A percentile compares a stretch with the other conserved stretches of the same genome.
phyloP scores from a whole-genome alignment of 2,329 filamentous ascomycete genomes.

The Pseudogymnoascus sp. region DNA sequence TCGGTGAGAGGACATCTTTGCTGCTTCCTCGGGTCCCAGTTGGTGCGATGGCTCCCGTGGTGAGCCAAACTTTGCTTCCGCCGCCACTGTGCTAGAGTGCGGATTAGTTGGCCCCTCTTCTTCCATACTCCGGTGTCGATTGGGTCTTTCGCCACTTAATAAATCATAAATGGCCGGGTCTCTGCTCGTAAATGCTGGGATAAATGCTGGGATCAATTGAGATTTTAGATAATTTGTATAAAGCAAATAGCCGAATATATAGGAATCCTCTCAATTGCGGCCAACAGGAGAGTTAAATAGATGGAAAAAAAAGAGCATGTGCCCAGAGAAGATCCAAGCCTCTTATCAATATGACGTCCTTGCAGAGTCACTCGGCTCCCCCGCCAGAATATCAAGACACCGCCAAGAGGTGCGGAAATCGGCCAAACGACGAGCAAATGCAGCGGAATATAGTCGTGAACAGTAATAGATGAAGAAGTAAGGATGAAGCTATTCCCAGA shows the following conservation, averaged over 20 bases:
- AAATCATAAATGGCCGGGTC: not conserved
- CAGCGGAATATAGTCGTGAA: not conserved
- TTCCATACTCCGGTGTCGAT: not conserved
- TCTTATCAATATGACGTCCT: slow-evolving; percentile 7
- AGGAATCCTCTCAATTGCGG: not conserved
- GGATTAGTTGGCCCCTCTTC: slow-evolving; percentile 5
- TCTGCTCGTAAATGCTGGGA: not conserved
- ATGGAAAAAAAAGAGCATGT: not conserved
- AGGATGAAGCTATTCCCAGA: not conserved
- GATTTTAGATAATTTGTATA: not conserved
- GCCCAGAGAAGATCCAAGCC: not conserved
- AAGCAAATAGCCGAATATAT: not conserved
- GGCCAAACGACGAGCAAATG: not conserved
- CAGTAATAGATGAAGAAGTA: not conserved
- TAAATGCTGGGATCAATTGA: slow-evolving; percentile 1
- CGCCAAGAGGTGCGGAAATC: not conserved
- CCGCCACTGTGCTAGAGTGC: not conserved
- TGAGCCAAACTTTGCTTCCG: slow-evolving; percentile 6
- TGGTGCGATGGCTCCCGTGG: not conserved
- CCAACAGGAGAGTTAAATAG: not conserved
- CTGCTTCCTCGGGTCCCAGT: not conserved
- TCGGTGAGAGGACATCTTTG: slow-evolving; percentile 1
- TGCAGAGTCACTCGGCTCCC: not conserved
- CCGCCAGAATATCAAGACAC: not conserved
- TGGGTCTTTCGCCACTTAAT: not conserved